Conservation (phyloP, 345 rosid species). For the Aegle marmelos region DNA sequence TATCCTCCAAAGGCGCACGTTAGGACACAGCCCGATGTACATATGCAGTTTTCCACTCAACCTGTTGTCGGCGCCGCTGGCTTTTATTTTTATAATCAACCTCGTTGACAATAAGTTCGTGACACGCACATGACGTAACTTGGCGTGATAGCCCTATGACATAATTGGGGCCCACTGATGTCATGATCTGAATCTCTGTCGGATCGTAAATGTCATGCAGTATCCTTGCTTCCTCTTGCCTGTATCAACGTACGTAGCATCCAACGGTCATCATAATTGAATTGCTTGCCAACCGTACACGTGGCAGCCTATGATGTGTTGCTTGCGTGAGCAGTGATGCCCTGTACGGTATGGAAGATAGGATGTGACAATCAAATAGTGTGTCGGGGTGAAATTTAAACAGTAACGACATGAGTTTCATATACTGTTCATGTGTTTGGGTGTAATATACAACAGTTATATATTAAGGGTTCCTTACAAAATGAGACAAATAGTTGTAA, state of each 20-base stretch:
- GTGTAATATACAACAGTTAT: no score
- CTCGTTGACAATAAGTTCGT: slow-evolving; percentile 5
- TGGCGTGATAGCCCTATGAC: background rate
- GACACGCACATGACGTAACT: slow-evolving; percentile 27
- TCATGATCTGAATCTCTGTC: slow-evolving; percentile 39
- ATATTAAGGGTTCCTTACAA: no score
- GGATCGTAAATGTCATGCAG: background rate
- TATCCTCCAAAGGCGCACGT: background rate
- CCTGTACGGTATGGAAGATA: background rate
- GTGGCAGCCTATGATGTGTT: background rate
- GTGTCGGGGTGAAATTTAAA: background rate
- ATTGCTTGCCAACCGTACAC: background rate
- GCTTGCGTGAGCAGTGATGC: background rate
- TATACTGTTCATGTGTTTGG: no score
- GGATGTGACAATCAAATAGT: background rate
- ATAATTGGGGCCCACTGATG: slow-evolving; percentile 13
- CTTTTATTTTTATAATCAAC: background rate
- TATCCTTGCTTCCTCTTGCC: background rate
- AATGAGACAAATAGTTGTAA: background rate
- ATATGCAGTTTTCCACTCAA: background rate
- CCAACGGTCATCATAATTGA: background rate
- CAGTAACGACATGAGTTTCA: no score
- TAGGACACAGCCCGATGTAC: background rate
- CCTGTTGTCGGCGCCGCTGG: slow-evolving; percentile 29
- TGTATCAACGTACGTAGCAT: background rate